A percentile compares a stretch with the other conserved stretches of the same genome.
Evolutionary conservation across 2,329 filamentous ascomycete species (phyloP).

Genomic region (Arthrobotrys sphaeroides): DNA sequence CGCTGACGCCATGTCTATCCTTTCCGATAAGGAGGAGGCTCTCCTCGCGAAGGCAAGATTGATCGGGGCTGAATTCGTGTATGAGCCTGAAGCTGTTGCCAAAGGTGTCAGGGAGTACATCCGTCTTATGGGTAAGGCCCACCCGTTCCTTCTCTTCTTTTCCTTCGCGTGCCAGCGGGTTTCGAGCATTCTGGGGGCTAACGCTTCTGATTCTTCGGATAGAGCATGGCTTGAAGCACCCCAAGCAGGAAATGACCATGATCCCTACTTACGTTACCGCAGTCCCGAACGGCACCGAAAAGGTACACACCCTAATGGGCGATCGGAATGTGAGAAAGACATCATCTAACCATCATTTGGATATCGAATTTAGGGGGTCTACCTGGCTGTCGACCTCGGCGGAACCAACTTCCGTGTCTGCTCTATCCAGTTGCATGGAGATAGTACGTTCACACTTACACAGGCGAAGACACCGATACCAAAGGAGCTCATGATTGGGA

Average conservation of each 20-base stretch:
- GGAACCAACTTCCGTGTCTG: constrained; percentile 99
- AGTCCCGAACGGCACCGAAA: constrained; percentile 96
- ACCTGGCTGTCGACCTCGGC: constrained; percentile 95
- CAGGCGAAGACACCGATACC: constrained; percentile 94
- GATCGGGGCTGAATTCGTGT: constrained; percentile 86
- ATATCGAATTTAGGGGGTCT: constrained; percentile 74
- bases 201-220: constrained; percentile 10
- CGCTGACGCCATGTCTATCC: constrained; percentile 40
- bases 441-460: constrained; percentile 92
- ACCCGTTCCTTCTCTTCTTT: neutral
- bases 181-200: constrained; percentile 6
- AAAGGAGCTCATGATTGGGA: constrained; percentile 86
- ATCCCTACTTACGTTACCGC: constrained; percentile 97
- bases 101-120: constrained; percentile 86
- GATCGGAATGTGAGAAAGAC: constrained; percentile 40
- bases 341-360: constrained; percentile 20
- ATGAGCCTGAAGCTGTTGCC: constrained; percentile 79
- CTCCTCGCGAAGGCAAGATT: constrained; percentile 76
- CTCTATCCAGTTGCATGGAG: constrained; percentile 90
- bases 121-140: constrained; percentile 75
- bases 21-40: constrained; percentile 35
- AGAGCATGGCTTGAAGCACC: constrained; percentile 83
- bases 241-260: constrained; percentile 86
- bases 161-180: neutral
- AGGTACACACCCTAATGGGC: constrained; percentile 68